Percentiles rank a stretch among this genome's conserved stretches.
phyloP scores from a whole-genome alignment of 192 early-diverging fungal genomes.

The Mortierella claussenii region DNA sequence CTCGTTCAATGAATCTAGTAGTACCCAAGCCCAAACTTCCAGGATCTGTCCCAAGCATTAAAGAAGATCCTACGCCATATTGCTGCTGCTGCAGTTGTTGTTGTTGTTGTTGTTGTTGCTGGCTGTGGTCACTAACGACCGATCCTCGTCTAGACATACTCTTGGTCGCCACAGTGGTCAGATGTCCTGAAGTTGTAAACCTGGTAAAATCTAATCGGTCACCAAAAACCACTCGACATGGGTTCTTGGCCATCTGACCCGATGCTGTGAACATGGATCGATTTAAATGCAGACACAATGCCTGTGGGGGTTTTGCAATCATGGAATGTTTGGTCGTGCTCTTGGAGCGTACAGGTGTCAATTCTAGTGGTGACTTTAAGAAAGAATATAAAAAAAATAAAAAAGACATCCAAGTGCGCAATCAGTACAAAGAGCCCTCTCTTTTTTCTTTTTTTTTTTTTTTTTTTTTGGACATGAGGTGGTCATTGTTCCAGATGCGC shows the following conservation, averaged over 20 bases:
- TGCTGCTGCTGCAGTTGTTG: neutral
- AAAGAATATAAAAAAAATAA: conserved; percentile 1
- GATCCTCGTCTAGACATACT: conserved; percentile 43
- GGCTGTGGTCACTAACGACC: neutral
- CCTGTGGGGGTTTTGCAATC: conserved; percentile 85
- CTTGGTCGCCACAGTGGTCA: conserved; percentile 64
- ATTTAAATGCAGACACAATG: conserved; percentile 88
- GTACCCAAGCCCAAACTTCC: neutral
- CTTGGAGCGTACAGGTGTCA: conserved; percentile 28
- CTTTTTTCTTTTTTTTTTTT: neutral
- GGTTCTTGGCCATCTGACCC: conserved; percentile 75
- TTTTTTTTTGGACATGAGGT: too few relatives aligned
- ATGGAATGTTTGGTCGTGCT: conserved; percentile 82
- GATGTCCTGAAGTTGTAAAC: conserved; percentile 77
- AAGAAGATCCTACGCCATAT: neutral
- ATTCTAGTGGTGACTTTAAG: conserved; percentile 35
- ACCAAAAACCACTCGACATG: conserved; percentile 74
- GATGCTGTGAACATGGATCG: conserved; percentile 80
- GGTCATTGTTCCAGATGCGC: neutral
- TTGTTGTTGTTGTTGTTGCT: neutral
- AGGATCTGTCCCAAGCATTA: neutral
- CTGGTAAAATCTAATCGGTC: conserved; percentile 80
- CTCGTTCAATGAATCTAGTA: neutral
- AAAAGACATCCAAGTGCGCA: neutral
- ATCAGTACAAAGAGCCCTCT: neutral